Evolutionary conservation across 805 yeast genomes (phyloP), one percentile per base, ranked within the genome.

Genomic region (Wickerhamiella australiensis): DNA sequence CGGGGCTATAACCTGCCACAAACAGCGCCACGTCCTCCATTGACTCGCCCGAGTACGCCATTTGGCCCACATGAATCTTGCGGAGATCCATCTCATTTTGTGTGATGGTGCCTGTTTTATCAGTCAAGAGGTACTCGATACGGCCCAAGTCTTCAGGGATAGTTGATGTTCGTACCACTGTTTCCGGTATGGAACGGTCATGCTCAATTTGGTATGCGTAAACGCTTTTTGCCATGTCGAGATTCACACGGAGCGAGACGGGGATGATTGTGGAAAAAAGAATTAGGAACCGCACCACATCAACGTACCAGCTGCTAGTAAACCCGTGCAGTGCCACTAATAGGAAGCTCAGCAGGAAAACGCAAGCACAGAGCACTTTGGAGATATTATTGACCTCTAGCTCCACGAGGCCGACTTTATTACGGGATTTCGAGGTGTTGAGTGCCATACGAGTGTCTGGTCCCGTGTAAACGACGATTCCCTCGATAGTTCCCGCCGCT

Each of bases 91-190:
- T 92, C 62, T 94, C 98, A 63, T 92, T 92, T 64, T 90, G 96
- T 3, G 99, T 92, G 56, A 92, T 73, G 0, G 99, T 92, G 35
- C 99, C 99, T 0, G 99, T 92, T 61, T 92, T 92, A 65, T 92
- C 99, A 54, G 88, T 81, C 42, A 92, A 71, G 50, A 92, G 67
- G 63, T 92, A 92, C 65, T 92, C 97, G 41, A 92, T 84, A 57
- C 99, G 74, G 23, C 99, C 99, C 55, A 92, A 71, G 66, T 92
- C 99, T 65, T 92, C 99, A 1, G 98, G 98, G 42, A 92, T 92
- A 0, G 98, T 94, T 50, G 96, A 85, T 1, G 98, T 92, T 61
- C 99, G 78, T 3, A 94, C 99, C 47, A 94, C 78, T 0, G 97
- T 88, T 6, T 80, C 85, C 1, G 85, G 80, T 17, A 92, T 92